Percentiles rank a stretch among this genome's conserved stretches.
These are phyloP conservation scores for Skeletonema potamos DNA, from an alignment of 108 stramenopile species.

Conservation along the genomic window DNA sequence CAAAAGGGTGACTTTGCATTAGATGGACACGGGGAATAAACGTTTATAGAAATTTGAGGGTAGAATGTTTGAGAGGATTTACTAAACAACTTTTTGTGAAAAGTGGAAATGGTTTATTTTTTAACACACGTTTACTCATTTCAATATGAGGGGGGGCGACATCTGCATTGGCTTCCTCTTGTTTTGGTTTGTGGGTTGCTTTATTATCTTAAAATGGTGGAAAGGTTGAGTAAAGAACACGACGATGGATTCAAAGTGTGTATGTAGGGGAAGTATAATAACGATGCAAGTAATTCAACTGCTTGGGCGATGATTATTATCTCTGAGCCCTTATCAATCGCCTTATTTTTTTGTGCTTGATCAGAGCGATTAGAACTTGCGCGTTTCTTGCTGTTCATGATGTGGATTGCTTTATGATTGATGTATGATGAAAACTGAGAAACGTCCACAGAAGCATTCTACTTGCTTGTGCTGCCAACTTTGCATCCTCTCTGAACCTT, in stretches of 20 bases:
- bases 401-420: too few relatives aligned
- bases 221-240: neutral
- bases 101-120: neutral
- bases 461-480: too few relatives aligned
- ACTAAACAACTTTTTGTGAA: neutral
- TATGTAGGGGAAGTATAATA: neutral
- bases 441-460: too few relatives aligned
- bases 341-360: too few relatives aligned
- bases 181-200: too few relatives aligned
- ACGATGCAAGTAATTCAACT: neutral
- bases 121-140: neutral
- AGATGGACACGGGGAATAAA: slow-evolving; percentile 90
- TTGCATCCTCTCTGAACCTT: too few relatives aligned
- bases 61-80: neutral
- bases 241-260: neutral
- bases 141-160: neutral
- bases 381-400: too few relatives aligned
- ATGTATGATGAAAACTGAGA: too few relatives aligned
- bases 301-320: neutral
- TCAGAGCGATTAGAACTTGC: too few relatives aligned
- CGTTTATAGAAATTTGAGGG: neutral
- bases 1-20: slow-evolving; percentile 84
- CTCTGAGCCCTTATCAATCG: neutral
- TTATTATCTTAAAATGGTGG: neutral
- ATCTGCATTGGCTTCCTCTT: neutral